phyloP scores from a whole-genome alignment of 306 rosid genomes.

The Senna siamea region DNA sequence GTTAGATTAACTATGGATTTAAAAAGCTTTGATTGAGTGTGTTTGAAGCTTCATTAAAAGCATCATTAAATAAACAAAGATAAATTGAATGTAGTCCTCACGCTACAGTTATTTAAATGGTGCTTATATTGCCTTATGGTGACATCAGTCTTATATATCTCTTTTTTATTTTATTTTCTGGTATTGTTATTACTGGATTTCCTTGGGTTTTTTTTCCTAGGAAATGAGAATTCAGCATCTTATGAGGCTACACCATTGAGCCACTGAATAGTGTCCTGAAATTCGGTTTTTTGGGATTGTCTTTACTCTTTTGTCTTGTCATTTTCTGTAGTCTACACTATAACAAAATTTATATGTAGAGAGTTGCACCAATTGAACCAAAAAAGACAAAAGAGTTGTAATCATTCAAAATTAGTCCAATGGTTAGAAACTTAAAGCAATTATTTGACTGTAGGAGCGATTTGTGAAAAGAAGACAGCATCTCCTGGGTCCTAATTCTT shows the following conservation, averaged over 20 bases:
- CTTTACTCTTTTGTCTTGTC: no score
- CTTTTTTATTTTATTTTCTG: background rate
- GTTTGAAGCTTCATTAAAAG: background rate
- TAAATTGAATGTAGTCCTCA: background rate
- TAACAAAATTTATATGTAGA: no score
- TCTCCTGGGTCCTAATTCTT: constrained; percentile 85
- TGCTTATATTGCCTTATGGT: background rate
- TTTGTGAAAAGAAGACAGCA: constrained; percentile 87
- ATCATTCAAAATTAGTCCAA: no score
- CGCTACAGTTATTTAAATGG: background rate
- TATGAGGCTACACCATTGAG: no score
- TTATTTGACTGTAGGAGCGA: constrained; percentile 69
- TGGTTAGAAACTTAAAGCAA: constrained; percentile 1
- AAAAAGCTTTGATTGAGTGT: background rate
- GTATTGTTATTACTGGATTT: background rate
- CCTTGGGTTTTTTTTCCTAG: background rate
- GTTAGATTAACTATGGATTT: background rate
- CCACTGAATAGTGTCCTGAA: no score
- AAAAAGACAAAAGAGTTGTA: no score
- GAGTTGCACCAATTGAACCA: no score
- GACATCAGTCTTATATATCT: background rate
- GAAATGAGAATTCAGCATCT: no score
- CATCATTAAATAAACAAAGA: background rate
- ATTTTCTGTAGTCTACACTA: no score
- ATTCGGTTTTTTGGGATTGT: no score